phyloP scores from a whole-genome alignment of 345 rosid species.

The Pistacia atlantica region DNA sequence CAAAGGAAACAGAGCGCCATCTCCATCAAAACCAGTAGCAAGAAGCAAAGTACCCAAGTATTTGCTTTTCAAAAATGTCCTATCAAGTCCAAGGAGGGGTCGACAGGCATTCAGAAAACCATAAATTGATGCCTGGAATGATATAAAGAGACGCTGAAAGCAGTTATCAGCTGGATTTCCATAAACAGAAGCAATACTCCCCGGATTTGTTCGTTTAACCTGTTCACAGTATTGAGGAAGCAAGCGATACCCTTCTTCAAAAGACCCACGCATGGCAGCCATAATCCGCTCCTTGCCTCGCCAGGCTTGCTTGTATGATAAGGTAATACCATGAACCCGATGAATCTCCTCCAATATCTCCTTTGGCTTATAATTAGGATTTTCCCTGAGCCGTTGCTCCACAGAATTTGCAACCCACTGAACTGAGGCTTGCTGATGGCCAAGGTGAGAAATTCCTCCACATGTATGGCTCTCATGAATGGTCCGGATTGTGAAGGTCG shows the following conservation, averaged over 20 bases:
- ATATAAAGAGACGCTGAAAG: slow-evolving; percentile 95
- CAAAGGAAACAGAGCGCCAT: slow-evolving; percentile 88
- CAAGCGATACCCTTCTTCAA: slow-evolving; percentile 92
- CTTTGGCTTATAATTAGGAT: slow-evolving; percentile 94
- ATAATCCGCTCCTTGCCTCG: slow-evolving; percentile 98
- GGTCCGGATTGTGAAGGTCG: slow-evolving; percentile 93
- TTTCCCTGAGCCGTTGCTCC: slow-evolving; percentile 88
- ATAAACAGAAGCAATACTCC: slow-evolving; percentile 90
- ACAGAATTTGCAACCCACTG: slow-evolving; percentile 98
- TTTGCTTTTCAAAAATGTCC: slow-evolving; percentile 85
- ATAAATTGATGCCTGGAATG: slow-evolving; percentile 95
- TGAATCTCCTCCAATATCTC: slow-evolving; percentile 99
- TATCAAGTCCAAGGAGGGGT: slow-evolving; percentile 90
- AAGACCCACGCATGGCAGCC: slow-evolving; percentile 99
- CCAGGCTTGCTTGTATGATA: slow-evolving; percentile 99
- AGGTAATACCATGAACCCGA: slow-evolving; percentile 86
- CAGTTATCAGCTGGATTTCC: slow-evolving; percentile 72
- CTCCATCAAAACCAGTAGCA: slow-evolving; percentile 96
- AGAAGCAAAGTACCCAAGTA: slow-evolving; percentile 93
- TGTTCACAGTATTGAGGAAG: slow-evolving; percentile 96
- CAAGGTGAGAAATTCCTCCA: slow-evolving; percentile 94
- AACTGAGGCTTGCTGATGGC: slow-evolving; percentile 99
- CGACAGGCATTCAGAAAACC: slow-evolving; percentile 96
- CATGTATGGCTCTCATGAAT: slow-evolving; percentile 83
- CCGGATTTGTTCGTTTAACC: slow-evolving; percentile 83